A percentile compares a stretch with the other conserved stretches of the same genome.
These are phyloP conservation scores for Coemansia sp. DNA, from an alignment of 192 early-diverging fungal species.

Conservation along the genomic window DNA sequence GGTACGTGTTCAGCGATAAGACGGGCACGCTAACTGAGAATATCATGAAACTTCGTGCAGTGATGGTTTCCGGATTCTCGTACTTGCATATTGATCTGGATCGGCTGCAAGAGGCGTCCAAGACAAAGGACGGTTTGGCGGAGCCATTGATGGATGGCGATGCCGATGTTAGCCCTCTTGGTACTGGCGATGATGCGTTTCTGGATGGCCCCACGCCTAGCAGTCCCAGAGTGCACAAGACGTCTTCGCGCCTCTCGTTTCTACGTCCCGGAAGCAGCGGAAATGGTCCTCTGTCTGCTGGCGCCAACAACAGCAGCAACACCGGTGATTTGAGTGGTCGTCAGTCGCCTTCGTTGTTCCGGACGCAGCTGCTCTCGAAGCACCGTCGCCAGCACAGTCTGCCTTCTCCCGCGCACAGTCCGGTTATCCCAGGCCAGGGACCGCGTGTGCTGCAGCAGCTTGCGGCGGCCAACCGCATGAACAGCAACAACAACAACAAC, in stretches of 20 bases:
- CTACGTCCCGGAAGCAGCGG: slow-evolving; percentile 2
- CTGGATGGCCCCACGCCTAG: background rate
- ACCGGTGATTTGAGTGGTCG: background rate
- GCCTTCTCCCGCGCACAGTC: slow-evolving; percentile 24
- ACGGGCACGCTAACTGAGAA: slow-evolving; percentile 90
- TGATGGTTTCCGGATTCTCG: slow-evolving; percentile 63
- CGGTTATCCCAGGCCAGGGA: background rate
- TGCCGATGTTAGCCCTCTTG: background rate
- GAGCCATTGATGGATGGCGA: background rate
- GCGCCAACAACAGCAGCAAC: background rate
- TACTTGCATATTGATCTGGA: slow-evolving; percentile 65
- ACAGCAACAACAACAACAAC: slow-evolving; percentile 12
- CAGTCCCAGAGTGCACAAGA: slow-evolving; percentile 9
- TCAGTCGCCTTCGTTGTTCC: slow-evolving; percentile 25
- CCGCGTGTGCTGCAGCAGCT: slow-evolving; percentile 38
- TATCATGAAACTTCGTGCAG: slow-evolving; percentile 76
- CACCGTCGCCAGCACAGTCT: slow-evolving; percentile 50
- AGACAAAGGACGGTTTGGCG: background rate
- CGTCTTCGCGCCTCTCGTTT: slow-evolving; percentile 25
- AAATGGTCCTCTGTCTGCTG: background rate
- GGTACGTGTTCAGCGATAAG: slow-evolving; percentile 90
- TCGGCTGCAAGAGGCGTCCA: slow-evolving; percentile 28
- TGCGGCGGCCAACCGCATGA: slow-evolving; percentile 35
- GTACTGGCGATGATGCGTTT: background rate
- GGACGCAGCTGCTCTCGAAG: slow-evolving; percentile 14